Base-by-base conservation (phyloP, 164 flowering plant genomes). In the Piper longum region DNA sequence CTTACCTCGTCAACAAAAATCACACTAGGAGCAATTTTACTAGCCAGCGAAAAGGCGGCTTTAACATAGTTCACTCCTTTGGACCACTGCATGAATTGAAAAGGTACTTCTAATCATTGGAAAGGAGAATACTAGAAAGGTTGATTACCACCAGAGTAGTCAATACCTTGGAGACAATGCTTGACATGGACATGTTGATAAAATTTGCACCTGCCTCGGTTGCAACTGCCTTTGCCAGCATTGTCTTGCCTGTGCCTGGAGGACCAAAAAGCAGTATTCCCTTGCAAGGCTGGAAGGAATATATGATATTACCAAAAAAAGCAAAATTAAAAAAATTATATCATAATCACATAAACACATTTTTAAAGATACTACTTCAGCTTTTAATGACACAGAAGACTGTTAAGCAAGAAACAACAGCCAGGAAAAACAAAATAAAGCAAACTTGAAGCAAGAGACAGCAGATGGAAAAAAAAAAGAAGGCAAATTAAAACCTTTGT, bases 161-260 rank as follows among this genome's bases (percentile, higher is more conserved):
- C 42, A 59, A 62, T 73, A 89, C 98, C 85, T 92, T 92, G 4
- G 98, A 92, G 41, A 95, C 82, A 66, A 92, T 92, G 79, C 88
- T 88, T 17, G 98, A 92, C 98, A 89, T 89, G 36, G 98, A 92
- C 71, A 92, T 89, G 66, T 92, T 92, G 59, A 92, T 92, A 63
- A 92, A 92, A 73, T 89, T 89, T 26, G 96, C 96, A 73, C 96
- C 96, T 56, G 96, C 95, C 77, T 89, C 96, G n/a, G 98, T 89
- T 45, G 96, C 96, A 71, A 92, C 98, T 60, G 96, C 98, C 77
- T 92, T 92, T 16, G 98, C 98, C 67, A 92, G 90, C 96, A 92
- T 89, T 56, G 98, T 92, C 71, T 92, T 92, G 63, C 98, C 98
- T 18, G 98, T 91, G 58, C 98, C 98, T 68, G 98, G 98, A 64